A percentile compares a stretch with the other conserved stretches of the same genome.
Evolutionary conservation across 2,329 filamentous ascomycete species (phyloP).

Genomic region (Bipolaris zeicola): DNA sequence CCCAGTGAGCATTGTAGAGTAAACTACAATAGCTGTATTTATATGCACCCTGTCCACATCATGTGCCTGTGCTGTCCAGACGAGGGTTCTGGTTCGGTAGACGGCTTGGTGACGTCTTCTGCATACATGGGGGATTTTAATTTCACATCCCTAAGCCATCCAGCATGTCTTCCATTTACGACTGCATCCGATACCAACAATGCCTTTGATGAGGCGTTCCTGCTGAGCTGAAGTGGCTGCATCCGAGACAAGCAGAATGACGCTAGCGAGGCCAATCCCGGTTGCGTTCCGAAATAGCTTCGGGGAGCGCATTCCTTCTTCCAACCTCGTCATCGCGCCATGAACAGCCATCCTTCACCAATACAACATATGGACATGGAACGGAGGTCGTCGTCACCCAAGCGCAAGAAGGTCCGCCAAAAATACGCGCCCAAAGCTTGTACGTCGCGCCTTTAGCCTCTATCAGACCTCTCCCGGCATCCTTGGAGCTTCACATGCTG

Average conservation of each 20-base stretch:
- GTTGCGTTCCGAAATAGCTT: constrained; percentile 26
- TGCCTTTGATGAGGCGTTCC: neutral
- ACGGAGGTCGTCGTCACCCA: constrained; percentile 34
- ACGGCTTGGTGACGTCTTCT: too few relatives aligned
- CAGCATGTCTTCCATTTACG: neutral
- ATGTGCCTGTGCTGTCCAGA: too few relatives aligned
- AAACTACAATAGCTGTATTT: too few relatives aligned
- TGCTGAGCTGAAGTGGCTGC: neutral
- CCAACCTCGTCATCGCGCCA: constrained; percentile 25
- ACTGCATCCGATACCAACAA: too few relatives aligned
- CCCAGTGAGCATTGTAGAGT: too few relatives aligned
- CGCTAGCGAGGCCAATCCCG: constrained; percentile 15
- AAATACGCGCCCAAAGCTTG: constrained; percentile 46
- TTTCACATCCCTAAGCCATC: too few relatives aligned
- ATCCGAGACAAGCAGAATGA: neutral
- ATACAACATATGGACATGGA: constrained; percentile 27
- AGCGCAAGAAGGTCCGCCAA: constrained; percentile 45
- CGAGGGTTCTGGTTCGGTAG: too few relatives aligned
- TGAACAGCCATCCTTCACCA: constrained; percentile 32
- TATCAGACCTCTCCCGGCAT: constrained; percentile 1
- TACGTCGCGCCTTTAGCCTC: constrained; percentile 25
- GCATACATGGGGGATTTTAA: too few relatives aligned
- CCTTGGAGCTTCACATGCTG: constrained; percentile 7
- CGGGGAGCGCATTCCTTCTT: constrained; percentile 17
- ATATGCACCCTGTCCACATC: too few relatives aligned